Percentiles rank a stretch among this genome's conserved stretches.
phyloP scores from a whole-genome alignment of 768 basidiomycete species.

The Russula compacta region DNA sequence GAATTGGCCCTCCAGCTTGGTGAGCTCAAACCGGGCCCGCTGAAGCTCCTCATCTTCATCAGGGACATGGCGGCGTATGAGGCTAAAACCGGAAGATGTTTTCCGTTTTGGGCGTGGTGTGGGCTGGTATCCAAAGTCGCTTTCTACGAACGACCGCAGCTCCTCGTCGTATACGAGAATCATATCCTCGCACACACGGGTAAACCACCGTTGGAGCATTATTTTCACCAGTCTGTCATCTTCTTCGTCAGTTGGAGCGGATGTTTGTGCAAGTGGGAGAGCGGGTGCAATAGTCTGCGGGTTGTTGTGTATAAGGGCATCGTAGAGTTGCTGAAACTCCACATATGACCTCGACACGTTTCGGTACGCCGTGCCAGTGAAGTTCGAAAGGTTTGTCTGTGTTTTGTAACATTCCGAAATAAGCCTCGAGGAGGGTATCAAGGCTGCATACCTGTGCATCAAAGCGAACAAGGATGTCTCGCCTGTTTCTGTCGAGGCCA shows the following conservation, averaged over 20 bases:
- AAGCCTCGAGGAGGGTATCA: neutral
- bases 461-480: slow-evolving; percentile 88
- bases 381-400: slow-evolving; percentile 91
- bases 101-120: slow-evolving; percentile 69
- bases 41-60: slow-evolving; percentile 95
- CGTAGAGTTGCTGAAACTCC: slow-evolving; percentile 93
- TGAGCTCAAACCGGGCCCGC: slow-evolving; percentile 82
- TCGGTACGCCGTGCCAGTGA: slow-evolving; percentile 79
- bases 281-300: slow-evolving; percentile 97
- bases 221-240: slow-evolving; percentile 94
- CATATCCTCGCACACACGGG: slow-evolving; percentile 85
- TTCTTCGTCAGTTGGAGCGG: slow-evolving; percentile 95
- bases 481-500: slow-evolving; percentile 86
- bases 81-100: slow-evolving; percentile 60
- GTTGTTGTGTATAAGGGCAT: slow-evolving; percentile 78
- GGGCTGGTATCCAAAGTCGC: slow-evolving; percentile 93
- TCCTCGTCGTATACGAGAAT: slow-evolving; percentile 88
- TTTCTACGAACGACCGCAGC: slow-evolving; percentile 89
- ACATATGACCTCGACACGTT: slow-evolving; percentile 92
- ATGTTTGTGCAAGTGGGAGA: slow-evolving; percentile 91
- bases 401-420: neutral
- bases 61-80: slow-evolving; percentile 72
- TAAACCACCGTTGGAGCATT: slow-evolving; percentile 92
- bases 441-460: slow-evolving; percentile 74
- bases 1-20: slow-evolving; percentile 85